These are phyloP conservation scores for Phytophthora ramorum DNA, from an alignment of 352 stramenopile genomes.

Conservation along the genomic window DNA sequence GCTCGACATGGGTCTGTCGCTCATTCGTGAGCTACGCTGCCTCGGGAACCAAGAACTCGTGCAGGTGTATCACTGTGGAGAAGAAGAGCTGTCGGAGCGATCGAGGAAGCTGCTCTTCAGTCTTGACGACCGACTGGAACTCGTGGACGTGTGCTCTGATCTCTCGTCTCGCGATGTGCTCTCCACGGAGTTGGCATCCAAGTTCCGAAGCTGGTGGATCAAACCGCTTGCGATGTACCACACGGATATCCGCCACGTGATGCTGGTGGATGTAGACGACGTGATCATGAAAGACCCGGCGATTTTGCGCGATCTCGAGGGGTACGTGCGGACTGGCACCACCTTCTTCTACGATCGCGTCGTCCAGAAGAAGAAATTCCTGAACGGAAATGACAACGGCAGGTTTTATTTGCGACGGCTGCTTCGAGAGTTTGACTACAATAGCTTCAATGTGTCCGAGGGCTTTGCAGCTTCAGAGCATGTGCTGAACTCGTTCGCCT, in stretches of 20 bases:
- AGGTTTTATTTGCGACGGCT: constrained; percentile 48
- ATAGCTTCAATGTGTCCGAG: constrained; percentile 37
- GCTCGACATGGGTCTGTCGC: constrained; percentile 47
- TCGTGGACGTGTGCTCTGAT: constrained; percentile 51
- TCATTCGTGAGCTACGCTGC: constrained; percentile 39
- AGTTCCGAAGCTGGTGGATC: constrained; percentile 53
- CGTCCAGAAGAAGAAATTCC: constrained; percentile 44
- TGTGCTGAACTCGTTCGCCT: constrained; percentile 48
- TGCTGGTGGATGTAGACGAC: constrained; percentile 61
- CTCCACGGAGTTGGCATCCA: background rate
- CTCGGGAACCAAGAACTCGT: constrained; percentile 29
- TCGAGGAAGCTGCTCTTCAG: constrained; percentile 23
- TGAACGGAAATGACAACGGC: constrained; percentile 40
- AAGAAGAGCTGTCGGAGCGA: constrained; percentile 49
- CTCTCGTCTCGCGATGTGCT: constrained; percentile 25
- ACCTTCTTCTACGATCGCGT: constrained; percentile 78
- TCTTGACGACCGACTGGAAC: constrained; percentile 34
- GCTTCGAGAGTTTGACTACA: constrained; percentile 56
- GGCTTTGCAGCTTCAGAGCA: constrained; percentile 38
- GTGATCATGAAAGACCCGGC: constrained; percentile 55
- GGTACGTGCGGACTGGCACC: constrained; percentile 54
- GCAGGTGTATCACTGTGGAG: constrained; percentile 37
- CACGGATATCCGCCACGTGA: constrained; percentile 42
- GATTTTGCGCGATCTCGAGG: constrained; percentile 38
- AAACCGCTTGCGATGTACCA: constrained; percentile 56